Percentiles rank a stretch among this genome's conserved stretches.
Conservation (phyloP, 1,284 basidiomycete genomes). For the Malassezia sp. region DNA sequence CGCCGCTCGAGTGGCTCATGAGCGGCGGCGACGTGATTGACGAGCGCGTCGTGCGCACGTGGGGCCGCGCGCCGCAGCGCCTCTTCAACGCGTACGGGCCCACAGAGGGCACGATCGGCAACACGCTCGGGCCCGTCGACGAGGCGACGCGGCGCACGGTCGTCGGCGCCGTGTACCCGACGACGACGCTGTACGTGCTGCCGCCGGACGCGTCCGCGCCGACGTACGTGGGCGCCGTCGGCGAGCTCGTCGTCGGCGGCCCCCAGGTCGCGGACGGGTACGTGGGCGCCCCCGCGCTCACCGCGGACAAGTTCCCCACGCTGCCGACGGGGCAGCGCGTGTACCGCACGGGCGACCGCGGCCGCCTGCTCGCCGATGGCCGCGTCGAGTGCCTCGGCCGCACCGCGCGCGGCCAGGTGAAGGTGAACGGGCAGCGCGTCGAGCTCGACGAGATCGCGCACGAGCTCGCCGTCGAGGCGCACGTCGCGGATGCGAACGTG, state of each 20-base stretch:
- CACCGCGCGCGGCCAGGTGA: slow-evolving; percentile 37
- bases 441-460: slow-evolving; percentile 41
- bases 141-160: slow-evolving; percentile 22
- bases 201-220: slow-evolving; percentile 19
- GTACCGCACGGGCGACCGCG: slow-evolving; percentile 43
- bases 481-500: slow-evolving; percentile 28
- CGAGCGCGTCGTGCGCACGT: slow-evolving; percentile 32
- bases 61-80: slow-evolving; percentile 27
- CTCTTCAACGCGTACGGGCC: slow-evolving; percentile 46
- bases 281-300: slow-evolving; percentile 31
- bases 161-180: slow-evolving; percentile 32
- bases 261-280: slow-evolving; percentile 43
- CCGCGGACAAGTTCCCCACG: slow-evolving; percentile 27
- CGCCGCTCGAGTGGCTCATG: slow-evolving; percentile 43
- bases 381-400: slow-evolving; percentile 39
- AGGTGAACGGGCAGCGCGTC: slow-evolving; percentile 44
- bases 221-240: slow-evolving; percentile 24
- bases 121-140: slow-evolving; percentile 38
- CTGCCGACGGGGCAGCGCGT: slow-evolving; percentile 30
- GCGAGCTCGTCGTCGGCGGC: slow-evolving; percentile 40
- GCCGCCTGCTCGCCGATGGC: slow-evolving; percentile 34
- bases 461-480: slow-evolving; percentile 20
- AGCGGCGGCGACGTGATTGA: slow-evolving; percentile 44
- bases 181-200: slow-evolving; percentile 30
- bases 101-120: slow-evolving; percentile 43